A percentile compares a stretch with the other conserved stretches of the same genome.
Conservation (phyloP, 257 asterid genomes). For the Fraxinus anomala region DNA sequence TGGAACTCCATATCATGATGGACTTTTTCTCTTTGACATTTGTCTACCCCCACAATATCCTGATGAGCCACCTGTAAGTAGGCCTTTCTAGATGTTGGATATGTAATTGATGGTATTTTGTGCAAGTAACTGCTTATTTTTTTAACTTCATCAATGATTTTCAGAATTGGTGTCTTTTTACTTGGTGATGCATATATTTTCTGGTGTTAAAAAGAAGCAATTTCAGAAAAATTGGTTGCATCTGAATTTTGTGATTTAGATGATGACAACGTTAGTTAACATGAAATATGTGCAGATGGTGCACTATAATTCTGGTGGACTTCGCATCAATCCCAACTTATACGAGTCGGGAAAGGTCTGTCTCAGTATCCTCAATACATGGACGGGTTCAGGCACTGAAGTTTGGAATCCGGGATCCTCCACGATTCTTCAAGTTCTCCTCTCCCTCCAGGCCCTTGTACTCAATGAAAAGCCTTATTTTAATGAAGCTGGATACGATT, state of each 20-base stretch:
- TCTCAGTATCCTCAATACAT: constrained; percentile 84
- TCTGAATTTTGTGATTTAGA: too few relatives aligned
- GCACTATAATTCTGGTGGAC: constrained; percentile 87
- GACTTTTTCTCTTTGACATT: constrained; percentile 84
- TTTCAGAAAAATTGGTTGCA: too few relatives aligned
- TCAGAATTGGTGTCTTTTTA: not conserved
- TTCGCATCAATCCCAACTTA: constrained; percentile 85
- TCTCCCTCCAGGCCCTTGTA: constrained; percentile 93
- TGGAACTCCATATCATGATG: constrained; percentile 92
- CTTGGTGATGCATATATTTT: not conserved
- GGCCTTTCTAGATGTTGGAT: not conserved
- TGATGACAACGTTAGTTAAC: not conserved
- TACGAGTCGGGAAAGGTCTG: constrained; percentile 94
- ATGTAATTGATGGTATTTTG: not conserved
- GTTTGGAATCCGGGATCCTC: constrained; percentile 84
- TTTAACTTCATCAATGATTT: not conserved
- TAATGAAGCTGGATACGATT: constrained; percentile 93
- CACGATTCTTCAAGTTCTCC: constrained; percentile 80
- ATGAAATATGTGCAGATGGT: constrained; percentile 64
- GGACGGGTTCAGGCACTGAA: constrained; percentile 82
- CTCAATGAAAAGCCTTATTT: constrained; percentile 90
- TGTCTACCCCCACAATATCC: constrained; percentile 85
- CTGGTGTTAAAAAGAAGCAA: too few relatives aligned
- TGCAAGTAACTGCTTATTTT: constrained; percentile 5
- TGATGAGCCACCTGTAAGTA: constrained; percentile 85